phyloP scores from a whole-genome alignment of 23 red algal species.

The Gracilaria domingensis region DNA sequence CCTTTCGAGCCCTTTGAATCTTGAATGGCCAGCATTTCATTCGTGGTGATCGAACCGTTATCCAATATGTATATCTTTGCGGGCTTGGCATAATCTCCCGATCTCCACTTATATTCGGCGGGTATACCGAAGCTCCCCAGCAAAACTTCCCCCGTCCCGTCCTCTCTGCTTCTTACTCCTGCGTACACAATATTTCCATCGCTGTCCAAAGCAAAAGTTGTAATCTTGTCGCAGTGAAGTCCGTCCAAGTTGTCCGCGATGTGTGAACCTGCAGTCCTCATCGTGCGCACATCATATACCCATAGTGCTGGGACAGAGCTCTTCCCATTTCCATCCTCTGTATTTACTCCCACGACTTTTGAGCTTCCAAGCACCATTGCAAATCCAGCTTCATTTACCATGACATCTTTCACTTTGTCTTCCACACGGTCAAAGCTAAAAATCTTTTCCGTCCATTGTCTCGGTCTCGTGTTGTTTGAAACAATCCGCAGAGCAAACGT shows the following conservation, averaged over 20 bases:
- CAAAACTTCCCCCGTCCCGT: conserved; percentile 12
- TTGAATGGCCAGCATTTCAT: conserved; percentile 17
- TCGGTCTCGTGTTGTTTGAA: conserved; percentile 2
- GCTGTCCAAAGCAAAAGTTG: conserved; percentile 8
- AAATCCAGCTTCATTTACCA: conserved; percentile 12
- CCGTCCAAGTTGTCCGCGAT: background rate
- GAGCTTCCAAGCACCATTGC: background rate
- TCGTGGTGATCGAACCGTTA: conserved; percentile 1
- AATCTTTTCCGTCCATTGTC: background rate
- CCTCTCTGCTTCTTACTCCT: background rate
- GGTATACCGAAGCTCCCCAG: conserved; percentile 7
- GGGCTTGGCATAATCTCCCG: background rate
- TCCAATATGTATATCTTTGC: conserved; percentile 1
- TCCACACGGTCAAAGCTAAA: conserved; percentile 11
- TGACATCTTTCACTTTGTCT: background rate
- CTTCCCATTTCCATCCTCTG: background rate
- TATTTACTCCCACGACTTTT: background rate
- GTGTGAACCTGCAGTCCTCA: conserved; percentile 1
- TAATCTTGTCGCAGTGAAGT: conserved; percentile 19
- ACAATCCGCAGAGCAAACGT: conserved; percentile 5
- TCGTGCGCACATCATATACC: conserved; percentile 6
- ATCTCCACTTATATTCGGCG: conserved; percentile 14
- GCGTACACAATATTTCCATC: conserved; percentile 25
- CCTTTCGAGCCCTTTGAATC: background rate
- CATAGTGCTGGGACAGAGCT: background rate